Conservation (phyloP, 352 stramenopile genomes). For the Pythium scleroteichum region DNA sequence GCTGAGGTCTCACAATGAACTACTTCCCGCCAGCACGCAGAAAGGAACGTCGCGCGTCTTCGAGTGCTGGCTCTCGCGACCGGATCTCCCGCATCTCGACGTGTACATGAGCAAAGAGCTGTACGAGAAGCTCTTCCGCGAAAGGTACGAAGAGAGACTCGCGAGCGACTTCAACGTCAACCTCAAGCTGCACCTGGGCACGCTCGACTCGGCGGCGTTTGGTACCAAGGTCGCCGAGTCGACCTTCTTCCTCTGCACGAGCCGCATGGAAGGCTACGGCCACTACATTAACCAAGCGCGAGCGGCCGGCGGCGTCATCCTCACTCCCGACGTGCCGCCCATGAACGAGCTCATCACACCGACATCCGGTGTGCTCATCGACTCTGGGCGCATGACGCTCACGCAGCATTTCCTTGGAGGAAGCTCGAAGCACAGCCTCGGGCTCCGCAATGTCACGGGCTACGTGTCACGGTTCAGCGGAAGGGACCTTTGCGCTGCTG, state of each 20-base stretch:
- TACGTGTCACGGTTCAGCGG: slow-evolving; percentile 42
- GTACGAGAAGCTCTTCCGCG: slow-evolving; percentile 23
- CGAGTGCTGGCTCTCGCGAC: slow-evolving; percentile 55
- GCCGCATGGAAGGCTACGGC: slow-evolving; percentile 58
- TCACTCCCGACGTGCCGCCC: slow-evolving; percentile 53
- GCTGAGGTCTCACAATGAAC: background rate
- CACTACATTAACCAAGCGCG: slow-evolving; percentile 79
- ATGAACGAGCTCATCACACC: slow-evolving; percentile 69
- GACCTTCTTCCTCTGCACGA: slow-evolving; percentile 65
- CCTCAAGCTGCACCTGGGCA: slow-evolving; percentile 43
- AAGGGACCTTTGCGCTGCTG: slow-evolving; percentile 40
- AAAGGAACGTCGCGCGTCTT: slow-evolving; percentile 54
- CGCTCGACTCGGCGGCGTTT: slow-evolving; percentile 38
- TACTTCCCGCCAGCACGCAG: slow-evolving; percentile 32
- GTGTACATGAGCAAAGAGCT: slow-evolving; percentile 53
- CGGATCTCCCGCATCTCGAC: slow-evolving; percentile 50
- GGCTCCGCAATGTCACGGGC: slow-evolving; percentile 36
- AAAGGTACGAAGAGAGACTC: slow-evolving; percentile 4
- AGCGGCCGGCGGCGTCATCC: slow-evolving; percentile 41
- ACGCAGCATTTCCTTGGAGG: slow-evolving; percentile 55
- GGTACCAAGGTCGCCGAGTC: slow-evolving; percentile 52
- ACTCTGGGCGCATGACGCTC: slow-evolving; percentile 28
- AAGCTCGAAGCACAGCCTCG: slow-evolving; percentile 28
- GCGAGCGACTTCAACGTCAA: slow-evolving; percentile 18
- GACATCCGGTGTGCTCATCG: slow-evolving; percentile 46